Conservation (phyloP, 2,329 filamentous ascomycete species). For the Xylariaceae sp. region DNA sequence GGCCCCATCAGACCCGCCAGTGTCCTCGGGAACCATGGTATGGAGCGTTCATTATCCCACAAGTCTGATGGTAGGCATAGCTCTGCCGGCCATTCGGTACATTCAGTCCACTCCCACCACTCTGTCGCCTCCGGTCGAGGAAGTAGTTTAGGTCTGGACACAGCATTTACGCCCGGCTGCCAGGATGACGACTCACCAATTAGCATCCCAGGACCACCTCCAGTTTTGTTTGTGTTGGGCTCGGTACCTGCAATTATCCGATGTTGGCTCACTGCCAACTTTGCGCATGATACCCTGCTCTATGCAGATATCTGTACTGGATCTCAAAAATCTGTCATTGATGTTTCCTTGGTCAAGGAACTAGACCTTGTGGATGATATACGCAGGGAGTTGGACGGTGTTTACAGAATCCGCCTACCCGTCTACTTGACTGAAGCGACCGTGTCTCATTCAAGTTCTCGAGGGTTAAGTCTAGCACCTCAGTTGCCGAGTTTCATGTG, state of each 20-base stretch:
- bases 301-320: conserved; percentile 94
- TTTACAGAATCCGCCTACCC: conserved; percentile 72
- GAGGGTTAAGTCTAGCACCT: conserved; percentile 70
- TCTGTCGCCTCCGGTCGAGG: conserved; percentile 79
- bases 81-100: conserved; percentile 82
- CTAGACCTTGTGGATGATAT: conserved; percentile 71
- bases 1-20: conserved; percentile 76
- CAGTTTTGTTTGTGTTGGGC: conserved; percentile 82
- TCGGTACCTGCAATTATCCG: conserved; percentile 92
- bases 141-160: conserved; percentile 86
- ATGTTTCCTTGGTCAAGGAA: conserved; percentile 72
- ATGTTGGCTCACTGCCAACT: conserved; percentile 91
- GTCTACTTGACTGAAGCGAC: conserved; percentile 92
- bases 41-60: conserved; percentile 88
- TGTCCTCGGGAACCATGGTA: conserved; percentile 73
- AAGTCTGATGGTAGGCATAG: conserved; percentile 95
- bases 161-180: conserved; percentile 63
- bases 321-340: conserved; percentile 84
- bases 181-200: conserved; percentile 70
- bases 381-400: conserved; percentile 65
- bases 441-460: conserved; percentile 73
- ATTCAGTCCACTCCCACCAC: conserved; percentile 63
- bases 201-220: conserved; percentile 74
- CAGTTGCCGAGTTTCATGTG: conserved; percentile 82
- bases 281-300: conserved; percentile 84